These are phyloP conservation scores for Strigomonas oncopelti DNA, from an alignment of 208 protist species.

Conservation along the genomic window DNA sequence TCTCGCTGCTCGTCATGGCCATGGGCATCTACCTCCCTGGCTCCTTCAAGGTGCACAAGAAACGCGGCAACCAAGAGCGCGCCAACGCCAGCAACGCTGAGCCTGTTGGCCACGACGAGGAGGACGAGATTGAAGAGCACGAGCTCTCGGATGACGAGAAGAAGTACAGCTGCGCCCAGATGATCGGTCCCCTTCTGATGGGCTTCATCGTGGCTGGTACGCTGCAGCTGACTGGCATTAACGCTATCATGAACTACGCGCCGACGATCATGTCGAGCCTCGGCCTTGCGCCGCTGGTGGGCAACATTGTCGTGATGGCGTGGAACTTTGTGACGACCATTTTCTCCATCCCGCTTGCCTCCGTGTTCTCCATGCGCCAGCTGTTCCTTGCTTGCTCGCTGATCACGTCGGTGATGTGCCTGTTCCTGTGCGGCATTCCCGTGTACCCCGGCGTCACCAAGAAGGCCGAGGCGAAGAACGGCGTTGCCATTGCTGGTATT, in stretches of 20 bases:
- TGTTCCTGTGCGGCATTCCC: constrained; percentile 77
- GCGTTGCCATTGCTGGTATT: constrained; percentile 74
- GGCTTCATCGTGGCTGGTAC: constrained; percentile 49
- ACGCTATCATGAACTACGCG: constrained; percentile 86
- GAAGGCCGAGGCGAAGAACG: constrained; percentile 41
- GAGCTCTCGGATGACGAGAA: constrained; percentile 23
- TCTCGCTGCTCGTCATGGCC: constrained; percentile 48
- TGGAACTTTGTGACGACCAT: constrained; percentile 88
- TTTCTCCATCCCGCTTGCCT: constrained; percentile 60
- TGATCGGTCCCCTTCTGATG: constrained; percentile 48
- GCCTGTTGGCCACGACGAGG: not conserved
- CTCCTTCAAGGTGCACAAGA: constrained; percentile 6
- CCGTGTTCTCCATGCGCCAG: constrained; percentile 67
- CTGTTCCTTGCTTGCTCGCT: constrained; percentile 61
- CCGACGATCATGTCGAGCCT: constrained; percentile 70
- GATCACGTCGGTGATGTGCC: constrained; percentile 57
- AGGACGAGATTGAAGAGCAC: constrained; percentile 10
- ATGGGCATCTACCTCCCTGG: constrained; percentile 37
- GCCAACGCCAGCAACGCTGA: not conserved
- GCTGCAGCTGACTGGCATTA: constrained; percentile 83
- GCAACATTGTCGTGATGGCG: constrained; percentile 81
- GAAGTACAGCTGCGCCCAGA: constrained; percentile 46
- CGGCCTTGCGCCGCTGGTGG: constrained; percentile 57
- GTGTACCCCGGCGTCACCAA: constrained; percentile 70
- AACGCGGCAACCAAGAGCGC: too few species aligned